Evolutionary conservation across 345 rosid species (phyloP).

Genomic region (Mercurialis annua): DNA sequence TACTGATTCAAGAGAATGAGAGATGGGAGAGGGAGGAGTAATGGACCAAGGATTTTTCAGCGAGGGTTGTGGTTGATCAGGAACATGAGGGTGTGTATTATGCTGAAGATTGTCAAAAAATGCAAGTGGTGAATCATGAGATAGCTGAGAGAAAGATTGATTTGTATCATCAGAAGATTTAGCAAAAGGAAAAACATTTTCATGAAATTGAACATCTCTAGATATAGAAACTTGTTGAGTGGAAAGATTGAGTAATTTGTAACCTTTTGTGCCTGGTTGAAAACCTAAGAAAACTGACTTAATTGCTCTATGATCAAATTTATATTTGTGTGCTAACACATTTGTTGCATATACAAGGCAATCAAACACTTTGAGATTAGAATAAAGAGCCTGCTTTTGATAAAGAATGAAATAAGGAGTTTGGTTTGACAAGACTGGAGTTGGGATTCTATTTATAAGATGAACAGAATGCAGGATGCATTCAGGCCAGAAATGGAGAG

Average conservation of each 20-base stretch:
- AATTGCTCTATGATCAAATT: background rate
- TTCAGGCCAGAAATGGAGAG: background rate
- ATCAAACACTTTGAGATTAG: background rate
- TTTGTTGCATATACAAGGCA: background rate
- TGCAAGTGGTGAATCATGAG: background rate
- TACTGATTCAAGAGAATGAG: no score
- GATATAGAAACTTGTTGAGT: background rate
- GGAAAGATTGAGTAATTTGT: background rate
- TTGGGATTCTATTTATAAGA: background rate
- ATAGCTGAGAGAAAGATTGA: background rate
- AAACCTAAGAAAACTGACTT: no score
- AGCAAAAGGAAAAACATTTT: background rate
- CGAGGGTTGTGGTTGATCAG: no score
- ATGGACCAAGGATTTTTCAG: no score
- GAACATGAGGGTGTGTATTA: no score
- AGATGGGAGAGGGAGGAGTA: no score
- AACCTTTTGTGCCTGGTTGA: background rate
- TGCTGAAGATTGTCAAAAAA: no score
- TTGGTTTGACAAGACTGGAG: background rate
- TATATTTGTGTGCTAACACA: background rate
- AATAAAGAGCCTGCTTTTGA: background rate
- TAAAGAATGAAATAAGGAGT: background rate
- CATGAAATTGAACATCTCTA: background rate
- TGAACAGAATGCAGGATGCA: background rate
- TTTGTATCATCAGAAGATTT: no score